These are phyloP conservation scores for Podosphaera xanthii DNA, from an alignment of 2,329 filamentous ascomycete genomes.

Conservation along the genomic window DNA sequence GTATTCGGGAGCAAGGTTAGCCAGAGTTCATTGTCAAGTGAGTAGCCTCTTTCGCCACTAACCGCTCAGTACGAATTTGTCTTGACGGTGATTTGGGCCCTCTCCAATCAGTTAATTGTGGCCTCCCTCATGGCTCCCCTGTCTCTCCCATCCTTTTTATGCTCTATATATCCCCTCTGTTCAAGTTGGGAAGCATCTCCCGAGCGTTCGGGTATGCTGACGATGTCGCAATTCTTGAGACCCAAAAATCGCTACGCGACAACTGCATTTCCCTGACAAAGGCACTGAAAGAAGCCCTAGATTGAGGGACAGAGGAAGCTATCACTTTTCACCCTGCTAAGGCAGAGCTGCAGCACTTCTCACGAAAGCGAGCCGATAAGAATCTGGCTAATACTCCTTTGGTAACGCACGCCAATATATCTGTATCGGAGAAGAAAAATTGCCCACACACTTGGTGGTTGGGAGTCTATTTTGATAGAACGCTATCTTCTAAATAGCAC, in stretches of 20 bases:
- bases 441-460: not conserved
- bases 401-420: not conserved
- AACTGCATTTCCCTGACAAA: not conserved
- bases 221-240: not conserved
- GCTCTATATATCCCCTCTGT: not conserved
- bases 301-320: not conserved
- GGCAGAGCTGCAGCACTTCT: not conserved
- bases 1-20: not conserved
- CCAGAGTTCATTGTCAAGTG: not conserved
- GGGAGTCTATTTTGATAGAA: not conserved
- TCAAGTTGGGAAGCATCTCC: not conserved
- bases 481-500: not conserved
- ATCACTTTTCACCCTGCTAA: not conserved
- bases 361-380: not conserved
- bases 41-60: not conserved
- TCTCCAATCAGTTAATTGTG: not conserved
- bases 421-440: not conserved
- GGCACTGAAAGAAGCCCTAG: not conserved
- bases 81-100: not conserved
- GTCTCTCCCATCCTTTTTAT: not conserved
- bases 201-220: not conserved
- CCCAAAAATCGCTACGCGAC: not conserved
- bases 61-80: not conserved
- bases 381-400: not conserved
- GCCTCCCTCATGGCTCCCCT: not conserved